Evolutionary conservation across 495 filamentous ascomycete species (phyloP), one percentile per base, ranked within the genome.

Genomic region (Hyaloscypha bicolor): DNA sequence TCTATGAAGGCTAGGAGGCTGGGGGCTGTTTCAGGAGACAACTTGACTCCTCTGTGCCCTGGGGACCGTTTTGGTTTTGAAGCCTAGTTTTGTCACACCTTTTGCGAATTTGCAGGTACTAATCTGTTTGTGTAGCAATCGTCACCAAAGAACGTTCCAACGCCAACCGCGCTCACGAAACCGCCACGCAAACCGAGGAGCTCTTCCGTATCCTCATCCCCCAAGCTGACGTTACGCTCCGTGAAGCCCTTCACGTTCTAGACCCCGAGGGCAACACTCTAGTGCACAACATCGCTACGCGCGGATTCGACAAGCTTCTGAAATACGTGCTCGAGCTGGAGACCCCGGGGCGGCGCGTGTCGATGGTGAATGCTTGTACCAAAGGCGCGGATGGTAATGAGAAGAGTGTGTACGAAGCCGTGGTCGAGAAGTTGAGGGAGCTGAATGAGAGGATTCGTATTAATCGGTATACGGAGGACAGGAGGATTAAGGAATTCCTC

Each of bases 311-410:
- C 31, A 63, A 62, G 31, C 60, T 67, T 9, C 60, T 72, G 9
- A 31, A 66, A 25, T 72, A 72, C 45, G 53, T 69, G 9, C 64
- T 72, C 3, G 19, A 37, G 11, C 60, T 72, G 9, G 70, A 69
- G 21, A 31, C 59, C 2, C 66, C 67, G 0, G 22, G 37, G 4
- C 42, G 70, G 22, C n/a, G 60, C 9, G 11, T 12, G 6, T 56
- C 67, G 12, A 72, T 72, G 70, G 70, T 69, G 16, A 72, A 72
- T 51, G 32, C 22, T 9, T 71, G 69, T 52, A 25, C 39, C 19
- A 61, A 22, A 37, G 56, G 32, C 0, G 14, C 32, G 5, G 12
- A 60, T 37, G 56, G 56, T 6, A 35, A 0, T 9, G 30, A 60
- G 31, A 21, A 21, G 30, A 60, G 56, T 21, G 29, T 35, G 3